Conservation (phyloP, 2,329 filamentous ascomycete genomes). For the Fusarium oligoseptatum region DNA sequence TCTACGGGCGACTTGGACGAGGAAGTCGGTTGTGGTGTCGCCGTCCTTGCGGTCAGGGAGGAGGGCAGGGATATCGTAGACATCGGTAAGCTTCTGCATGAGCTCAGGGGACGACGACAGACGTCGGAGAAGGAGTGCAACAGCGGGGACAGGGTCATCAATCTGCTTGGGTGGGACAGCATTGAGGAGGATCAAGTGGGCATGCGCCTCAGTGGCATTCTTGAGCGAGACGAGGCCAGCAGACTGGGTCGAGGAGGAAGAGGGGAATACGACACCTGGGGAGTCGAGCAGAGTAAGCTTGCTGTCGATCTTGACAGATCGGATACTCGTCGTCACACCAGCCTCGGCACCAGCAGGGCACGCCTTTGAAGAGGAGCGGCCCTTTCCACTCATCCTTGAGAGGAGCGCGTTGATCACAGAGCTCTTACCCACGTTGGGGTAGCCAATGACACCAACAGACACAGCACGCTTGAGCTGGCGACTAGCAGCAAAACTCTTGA, state of each 20-base stretch:
- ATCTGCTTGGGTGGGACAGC: slow-evolving; percentile 95
- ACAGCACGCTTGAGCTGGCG: slow-evolving; percentile 90
- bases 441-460: slow-evolving; percentile 93
- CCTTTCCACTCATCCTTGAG: slow-evolving; percentile 78
- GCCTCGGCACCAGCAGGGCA: slow-evolving; percentile 93
- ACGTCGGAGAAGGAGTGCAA: slow-evolving; percentile 85
- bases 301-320: slow-evolving; percentile 93
- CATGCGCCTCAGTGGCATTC: slow-evolving; percentile 79
- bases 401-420: slow-evolving; percentile 96
- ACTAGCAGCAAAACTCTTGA: slow-evolving; percentile 88
- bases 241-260: slow-evolving; percentile 59
- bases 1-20: slow-evolving; percentile 95
- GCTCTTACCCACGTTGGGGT: slow-evolving; percentile 96
- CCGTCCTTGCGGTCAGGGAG: slow-evolving; percentile 74
- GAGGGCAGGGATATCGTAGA: slow-evolving; percentile 88
- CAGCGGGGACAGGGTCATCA: slow-evolving; percentile 89
- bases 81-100: slow-evolving; percentile 81
- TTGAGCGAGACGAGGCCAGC: slow-evolving; percentile 65
- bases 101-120: slow-evolving; percentile 80
- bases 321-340: slow-evolving; percentile 89
- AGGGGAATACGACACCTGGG: slow-evolving; percentile 94
- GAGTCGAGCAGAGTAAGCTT: slow-evolving; percentile 95
- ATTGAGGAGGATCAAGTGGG: slow-evolving; percentile 88
- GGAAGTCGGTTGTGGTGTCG: slow-evolving; percentile 88
- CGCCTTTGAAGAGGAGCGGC: slow-evolving; percentile 68